phyloP scores from a whole-genome alignment of 2,329 filamentous ascomycete species.

The Ophiostoma angusticollis region DNA sequence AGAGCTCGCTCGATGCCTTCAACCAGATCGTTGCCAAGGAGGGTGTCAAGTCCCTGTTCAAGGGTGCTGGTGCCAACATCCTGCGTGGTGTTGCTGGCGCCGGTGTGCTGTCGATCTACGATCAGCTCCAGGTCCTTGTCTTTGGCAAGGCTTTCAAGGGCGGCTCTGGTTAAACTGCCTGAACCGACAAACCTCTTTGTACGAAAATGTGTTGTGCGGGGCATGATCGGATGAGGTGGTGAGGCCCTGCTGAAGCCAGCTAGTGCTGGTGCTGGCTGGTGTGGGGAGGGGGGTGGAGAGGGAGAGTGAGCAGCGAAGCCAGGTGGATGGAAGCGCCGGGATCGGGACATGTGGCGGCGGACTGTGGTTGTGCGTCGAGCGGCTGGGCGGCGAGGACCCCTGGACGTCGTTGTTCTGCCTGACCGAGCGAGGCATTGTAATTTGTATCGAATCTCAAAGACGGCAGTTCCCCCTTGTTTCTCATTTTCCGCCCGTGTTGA shows the following conservation, averaged over 20 bases:
- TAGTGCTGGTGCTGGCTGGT: no score
- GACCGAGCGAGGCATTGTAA: slow-evolving; percentile 42
- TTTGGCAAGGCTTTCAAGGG: slow-evolving; percentile 99
- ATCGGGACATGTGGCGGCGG: no score
- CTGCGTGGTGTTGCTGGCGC: slow-evolving; percentile 99
- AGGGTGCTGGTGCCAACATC: slow-evolving; percentile 99
- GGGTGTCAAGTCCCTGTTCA: slow-evolving; percentile 98
- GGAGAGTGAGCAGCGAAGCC: no score
- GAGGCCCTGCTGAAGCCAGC: no score
- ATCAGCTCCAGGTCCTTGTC: slow-evolving; percentile 96
- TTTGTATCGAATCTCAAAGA: slow-evolving; percentile 40
- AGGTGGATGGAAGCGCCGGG: no score
- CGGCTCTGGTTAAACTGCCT: slow-evolving; percentile 30
- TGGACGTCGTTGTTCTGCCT: no score
- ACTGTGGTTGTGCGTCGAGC: slow-evolving; percentile 6
- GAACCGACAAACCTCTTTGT: slow-evolving; percentile 26
- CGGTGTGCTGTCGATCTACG: slow-evolving; percentile 99
- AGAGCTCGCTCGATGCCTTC: slow-evolving; percentile 86
- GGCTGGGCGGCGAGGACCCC: no score
- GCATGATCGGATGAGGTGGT: slow-evolving; percentile 27
- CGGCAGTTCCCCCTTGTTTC: slow-evolving; percentile 35
- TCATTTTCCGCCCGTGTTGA: slow-evolving; percentile 23
- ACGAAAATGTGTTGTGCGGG: slow-evolving; percentile 17
- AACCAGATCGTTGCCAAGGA: slow-evolving; percentile 95
- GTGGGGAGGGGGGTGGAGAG: no score